Conservation (phyloP, 2,329 filamentous ascomycete species). For the Curvularia eragrostidis region DNA sequence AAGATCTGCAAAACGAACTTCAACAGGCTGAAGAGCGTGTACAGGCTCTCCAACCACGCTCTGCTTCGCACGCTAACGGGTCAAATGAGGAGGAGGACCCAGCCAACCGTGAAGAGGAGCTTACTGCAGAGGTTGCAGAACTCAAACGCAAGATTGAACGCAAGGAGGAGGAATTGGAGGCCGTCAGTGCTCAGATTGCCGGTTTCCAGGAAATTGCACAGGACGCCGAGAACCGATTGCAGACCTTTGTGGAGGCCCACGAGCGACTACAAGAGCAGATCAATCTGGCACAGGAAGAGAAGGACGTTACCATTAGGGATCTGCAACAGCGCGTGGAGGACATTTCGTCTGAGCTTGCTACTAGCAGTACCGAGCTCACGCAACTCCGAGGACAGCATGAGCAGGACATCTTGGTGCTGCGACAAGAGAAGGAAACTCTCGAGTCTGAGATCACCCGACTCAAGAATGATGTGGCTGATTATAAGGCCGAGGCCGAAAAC, state of each 20-base stretch:
- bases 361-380: constrained; percentile 82
- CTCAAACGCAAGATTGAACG: constrained; percentile 87
- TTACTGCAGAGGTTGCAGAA: constrained; percentile 83
- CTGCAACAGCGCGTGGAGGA: constrained; percentile 84
- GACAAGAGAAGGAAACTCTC: constrained; percentile 81
- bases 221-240: constrained; percentile 83
- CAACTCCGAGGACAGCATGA: constrained; percentile 80
- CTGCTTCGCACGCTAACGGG: constrained; percentile 51
- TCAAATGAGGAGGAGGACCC: constrained; percentile 60
- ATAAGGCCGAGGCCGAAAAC: constrained; percentile 79
- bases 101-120: constrained; percentile 74
- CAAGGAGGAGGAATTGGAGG: constrained; percentile 79
- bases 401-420: constrained; percentile 71
- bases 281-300: constrained; percentile 75
- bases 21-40: constrained; percentile 88
- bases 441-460: constrained; percentile 81
- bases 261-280: constrained; percentile 78
- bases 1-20: constrained; percentile 87
- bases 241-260: constrained; percentile 78
- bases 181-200: constrained; percentile 79
- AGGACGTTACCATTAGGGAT: constrained; percentile 79
- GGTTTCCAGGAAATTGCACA: constrained; percentile 90
- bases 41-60: constrained; percentile 78
- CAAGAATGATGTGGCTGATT: constrained; percentile 82
- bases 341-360: constrained; percentile 79